Evolutionary conservation across 345 rosid genomes (phyloP).

Genomic region (Cardamine resedifolia): DNA sequence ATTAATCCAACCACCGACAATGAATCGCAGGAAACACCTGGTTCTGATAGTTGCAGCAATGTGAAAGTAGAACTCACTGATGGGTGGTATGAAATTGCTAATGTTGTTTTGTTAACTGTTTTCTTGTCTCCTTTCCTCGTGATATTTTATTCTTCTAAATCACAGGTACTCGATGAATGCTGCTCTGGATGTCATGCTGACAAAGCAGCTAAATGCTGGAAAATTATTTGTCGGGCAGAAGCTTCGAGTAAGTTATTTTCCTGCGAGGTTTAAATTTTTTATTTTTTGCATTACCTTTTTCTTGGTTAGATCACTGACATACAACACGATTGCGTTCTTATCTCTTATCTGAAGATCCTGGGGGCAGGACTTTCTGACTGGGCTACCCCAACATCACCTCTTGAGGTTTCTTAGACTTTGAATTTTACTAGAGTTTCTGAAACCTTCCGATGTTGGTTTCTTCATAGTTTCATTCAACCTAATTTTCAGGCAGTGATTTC

Average conservation of each 20-base stretch:
- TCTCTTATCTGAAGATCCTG: conserved; percentile 60
- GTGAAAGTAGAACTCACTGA: conserved; percentile 80
- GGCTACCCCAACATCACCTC: conserved; percentile 82
- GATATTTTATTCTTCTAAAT: conserved; percentile 11
- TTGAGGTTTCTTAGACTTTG: conserved; percentile 59
- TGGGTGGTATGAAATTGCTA: conserved; percentile 74
- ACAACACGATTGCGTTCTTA: conserved; percentile 30
- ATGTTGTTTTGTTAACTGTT: not conserved
- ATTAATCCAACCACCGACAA: conserved; percentile 42
- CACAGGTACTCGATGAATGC: conserved; percentile 81
- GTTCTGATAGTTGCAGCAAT: conserved; percentile 40
- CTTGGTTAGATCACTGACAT: conserved; percentile 17
- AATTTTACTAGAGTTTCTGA: conserved; percentile 26
- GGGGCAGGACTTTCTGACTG: conserved; percentile 88
- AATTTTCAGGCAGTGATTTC: conserved; percentile 56
- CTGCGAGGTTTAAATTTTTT: conserved; percentile 1
- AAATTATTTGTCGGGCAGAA: conserved; percentile 88
- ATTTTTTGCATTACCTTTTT: not conserved
- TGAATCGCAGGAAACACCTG: conserved; percentile 36
- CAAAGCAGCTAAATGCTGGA: conserved; percentile 64
- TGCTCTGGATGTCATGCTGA: conserved; percentile 60
- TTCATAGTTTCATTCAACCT: conserved; percentile 22
- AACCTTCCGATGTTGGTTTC: conserved; percentile 17
- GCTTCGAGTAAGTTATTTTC: conserved; percentile 59
- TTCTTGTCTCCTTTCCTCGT: conserved; percentile 24